Base-by-base conservation (phyloP, 371 early-diverging fungal genomes). In the Mycotypha africana region DNA sequence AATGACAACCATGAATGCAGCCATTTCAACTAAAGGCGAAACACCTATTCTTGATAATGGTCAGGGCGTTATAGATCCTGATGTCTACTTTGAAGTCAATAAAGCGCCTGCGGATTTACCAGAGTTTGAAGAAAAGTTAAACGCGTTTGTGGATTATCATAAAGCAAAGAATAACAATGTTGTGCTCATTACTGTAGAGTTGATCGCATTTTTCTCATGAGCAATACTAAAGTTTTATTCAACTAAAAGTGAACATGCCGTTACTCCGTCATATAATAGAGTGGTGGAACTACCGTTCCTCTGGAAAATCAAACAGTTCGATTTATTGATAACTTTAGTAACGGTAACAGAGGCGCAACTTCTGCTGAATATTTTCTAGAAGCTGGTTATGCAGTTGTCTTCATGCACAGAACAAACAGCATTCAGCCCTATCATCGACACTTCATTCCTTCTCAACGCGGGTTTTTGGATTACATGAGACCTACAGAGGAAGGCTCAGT, bases 291-390 rank as follows among this genome's bases (percentile, higher is more conserved):
- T 1, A 95, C 93, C 0, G 97, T 97, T 14, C 98, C 97, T 15
- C 71, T 98, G 14, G 98, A 98, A 60, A 84, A 86, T 49, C 84
- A 97, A 53, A 98, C 96, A 5, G 98, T 98, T 23, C 87, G 99
- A n/a, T 98, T 96, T 65, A 82, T 98, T 47, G 99, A 98, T 69
- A 98, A 98, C 75, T 97, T 98, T 61, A 89, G 90, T 45, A 93
- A 90, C 12, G 99, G 99, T 21, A 95, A 89, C 2, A 88, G 99
- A 21, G 99, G 99, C 26, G 92, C 97, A 3, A 82, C 85, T 3
- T 96, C 96, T 15, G 93, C 98, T 21, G 99, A 98, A 67, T 84
- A 84, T 59, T 95, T 98, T 59, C 53, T 98, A 31, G 87, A 89
- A 35, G 65, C 76, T 2, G 97, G 93, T 6, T 97, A 97, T 62